Base-by-base conservation (phyloP, 2,329 filamentous ascomycete genomes). In the Aureobasidium subglaciale region DNA sequence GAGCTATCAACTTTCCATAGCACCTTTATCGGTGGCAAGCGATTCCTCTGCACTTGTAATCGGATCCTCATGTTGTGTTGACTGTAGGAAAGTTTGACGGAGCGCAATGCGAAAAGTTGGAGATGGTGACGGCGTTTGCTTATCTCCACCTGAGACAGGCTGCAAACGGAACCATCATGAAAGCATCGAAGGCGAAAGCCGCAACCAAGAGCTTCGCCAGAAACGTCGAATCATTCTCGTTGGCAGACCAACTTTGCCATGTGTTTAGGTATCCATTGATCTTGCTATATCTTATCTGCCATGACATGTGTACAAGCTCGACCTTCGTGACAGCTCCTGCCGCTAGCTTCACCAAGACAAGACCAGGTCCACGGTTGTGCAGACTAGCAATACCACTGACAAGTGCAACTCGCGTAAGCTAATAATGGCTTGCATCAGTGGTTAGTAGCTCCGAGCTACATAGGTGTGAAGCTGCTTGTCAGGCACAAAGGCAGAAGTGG, bases 1-100 rank as follows among this genome's bases (percentile, higher is more conserved):
- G 61, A 61, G 13, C 63, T 72, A 50, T 77, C 70, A 16, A 86
- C 80, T 25, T 81, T 80, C 84, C 88, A 92, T 37, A 92, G 75
- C 55, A 93, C 78, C 60, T 82, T 82, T 55, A 84, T 80, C 37
- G 87, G 80, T 7, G 90, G 89, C 22, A 93, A 77, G 40, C 79
- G 81, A 70, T 92, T 82, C 56, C 90, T 85, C 60, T 83, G 82
- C 54, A 95, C 81, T 32, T 82, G 76, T 45, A 95, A 74, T 61
- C 86, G 85, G 58, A 95, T 79, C 65, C 90, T 87, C 78, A 93
- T 83, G n/a, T 40, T 20, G 34, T 41, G 24, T 22, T 15, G 24
- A 29, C n/a, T 7, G 38, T 45, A 27, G 22, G 10, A 25, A 25
- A 34, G 15, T 35, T 40, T 25, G 11, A 32, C 25, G 20, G n/a